Percentiles rank a stretch among this genome's conserved stretches.
Evolutionary conservation across 2,329 filamentous ascomycete genomes (phyloP).

Genomic region (Piedraia hortae): DNA sequence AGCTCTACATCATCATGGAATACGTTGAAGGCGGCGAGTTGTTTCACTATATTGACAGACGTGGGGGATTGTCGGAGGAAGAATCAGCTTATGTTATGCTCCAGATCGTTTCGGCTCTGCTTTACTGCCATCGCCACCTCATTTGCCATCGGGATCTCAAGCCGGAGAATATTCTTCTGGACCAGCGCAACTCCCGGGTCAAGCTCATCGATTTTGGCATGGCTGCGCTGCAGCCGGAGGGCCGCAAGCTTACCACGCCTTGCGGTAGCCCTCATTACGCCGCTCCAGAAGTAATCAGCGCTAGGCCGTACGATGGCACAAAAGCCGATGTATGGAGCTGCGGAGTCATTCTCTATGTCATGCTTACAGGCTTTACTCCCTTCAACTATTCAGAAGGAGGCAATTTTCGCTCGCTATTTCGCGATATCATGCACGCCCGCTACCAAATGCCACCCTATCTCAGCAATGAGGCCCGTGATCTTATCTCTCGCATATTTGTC

Average conservation of each 20-base stretch:
- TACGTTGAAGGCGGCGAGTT: constrained; percentile 66
- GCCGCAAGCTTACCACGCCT: constrained; percentile 57
- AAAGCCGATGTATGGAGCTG: constrained; percentile 86
- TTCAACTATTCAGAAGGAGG: constrained; percentile 40
- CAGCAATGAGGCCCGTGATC: constrained; percentile 40
- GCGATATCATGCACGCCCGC: constrained; percentile 22
- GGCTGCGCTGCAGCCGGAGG: constrained; percentile 68
- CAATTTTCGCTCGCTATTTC: constrained; percentile 36
- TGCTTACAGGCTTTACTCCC: constrained; percentile 58
- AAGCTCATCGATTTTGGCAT: constrained; percentile 97
- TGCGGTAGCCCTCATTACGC: constrained; percentile 95
- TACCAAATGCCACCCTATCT: constrained; percentile 23
- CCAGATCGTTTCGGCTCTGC: constrained; percentile 74
- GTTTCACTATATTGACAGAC: constrained; percentile 57
- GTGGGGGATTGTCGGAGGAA: constrained; percentile 48
- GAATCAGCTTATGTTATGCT: constrained; percentile 66
- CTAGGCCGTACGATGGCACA: constrained; percentile 52
- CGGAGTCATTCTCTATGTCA: constrained; percentile 68
- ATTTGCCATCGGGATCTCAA: constrained; percentile 94
- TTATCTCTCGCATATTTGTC: constrained; percentile 56
- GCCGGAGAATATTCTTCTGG: constrained; percentile 84
- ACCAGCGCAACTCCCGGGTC: constrained; percentile 38
- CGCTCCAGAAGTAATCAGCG: constrained; percentile 67
- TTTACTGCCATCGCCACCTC: constrained; percentile 80
- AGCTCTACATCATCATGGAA: constrained; percentile 86